Conservation (phyloP, 202 grass and related monocot genomes). For the Bolboschoenoplectus hybrid region DNA sequence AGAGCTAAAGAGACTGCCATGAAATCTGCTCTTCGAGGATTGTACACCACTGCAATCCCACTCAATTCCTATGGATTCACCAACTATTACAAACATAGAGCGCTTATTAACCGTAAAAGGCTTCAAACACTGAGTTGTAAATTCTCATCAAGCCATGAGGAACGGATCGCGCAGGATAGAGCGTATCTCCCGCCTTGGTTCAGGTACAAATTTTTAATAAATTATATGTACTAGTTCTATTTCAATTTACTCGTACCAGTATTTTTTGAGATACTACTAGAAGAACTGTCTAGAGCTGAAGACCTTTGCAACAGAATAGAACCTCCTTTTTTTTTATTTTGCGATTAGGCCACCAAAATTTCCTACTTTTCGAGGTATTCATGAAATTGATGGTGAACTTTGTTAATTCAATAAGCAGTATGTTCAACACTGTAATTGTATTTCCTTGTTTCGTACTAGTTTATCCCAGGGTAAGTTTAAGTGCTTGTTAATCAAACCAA, state of each 20-base stretch:
- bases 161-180: slow-evolving; percentile 24
- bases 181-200: slow-evolving; percentile 65
- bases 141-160: slow-evolving; percentile 33
- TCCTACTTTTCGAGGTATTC: background rate
- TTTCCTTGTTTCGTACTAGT: background rate
- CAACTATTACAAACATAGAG: background rate
- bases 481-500: background rate
- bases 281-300: background rate
- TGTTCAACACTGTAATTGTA: background rate
- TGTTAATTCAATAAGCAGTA: background rate
- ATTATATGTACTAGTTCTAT: background rate
- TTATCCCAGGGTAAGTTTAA: background rate
- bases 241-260: background rate
- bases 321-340: background rate
- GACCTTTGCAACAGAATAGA: background rate
- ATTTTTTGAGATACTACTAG: background rate
- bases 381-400: slow-evolving; percentile 1
- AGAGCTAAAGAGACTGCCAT: background rate
- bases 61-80: background rate
- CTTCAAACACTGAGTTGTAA: slow-evolving; percentile 24
- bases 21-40: slow-evolving; percentile 32
- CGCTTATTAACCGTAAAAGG: background rate
- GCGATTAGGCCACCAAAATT: background rate
- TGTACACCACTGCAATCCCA: slow-evolving; percentile 19
- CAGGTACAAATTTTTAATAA: slow-evolving; percentile 49